Conservation (phyloP, 2,329 filamentous ascomycete genomes). For the Rhynchosporium secalis region DNA sequence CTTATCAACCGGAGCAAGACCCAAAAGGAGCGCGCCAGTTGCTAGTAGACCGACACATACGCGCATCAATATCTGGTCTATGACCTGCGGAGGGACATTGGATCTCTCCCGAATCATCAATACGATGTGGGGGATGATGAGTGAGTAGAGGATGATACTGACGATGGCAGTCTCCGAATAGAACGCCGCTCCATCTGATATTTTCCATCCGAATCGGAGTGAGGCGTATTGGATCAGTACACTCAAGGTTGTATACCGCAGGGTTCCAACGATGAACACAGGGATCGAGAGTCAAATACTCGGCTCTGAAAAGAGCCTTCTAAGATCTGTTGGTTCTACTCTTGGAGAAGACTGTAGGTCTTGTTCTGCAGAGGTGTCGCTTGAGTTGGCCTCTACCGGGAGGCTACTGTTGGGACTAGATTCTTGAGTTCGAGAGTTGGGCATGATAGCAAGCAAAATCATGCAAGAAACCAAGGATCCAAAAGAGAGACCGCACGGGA, state of each 20-base stretch:
- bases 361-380: neutral
- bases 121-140: constrained; percentile 32
- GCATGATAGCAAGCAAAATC: constrained; percentile 31
- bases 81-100: constrained; percentile 25
- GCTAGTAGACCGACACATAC: constrained; percentile 33
- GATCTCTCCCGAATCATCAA: constrained; percentile 27
- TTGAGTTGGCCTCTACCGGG: too few relatives aligned
- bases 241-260: constrained; percentile 37
- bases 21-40: constrained; percentile 30
- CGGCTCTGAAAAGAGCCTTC: constrained; percentile 21
- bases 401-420: too few relatives aligned
- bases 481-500: constrained; percentile 35
- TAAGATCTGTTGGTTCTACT: constrained; percentile 16
- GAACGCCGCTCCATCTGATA: constrained; percentile 37
- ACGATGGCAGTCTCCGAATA: constrained; percentile 38
- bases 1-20: constrained; percentile 33
- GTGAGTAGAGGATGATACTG: constrained; percentile 37
- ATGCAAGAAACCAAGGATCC: constrained; percentile 29
- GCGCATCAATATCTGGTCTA: constrained; percentile 35
- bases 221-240: constrained; percentile 39
- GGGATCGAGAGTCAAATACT: constrained; percentile 34
- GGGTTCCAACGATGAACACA: constrained; percentile 37
- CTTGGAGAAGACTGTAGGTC: neutral
- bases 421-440: constrained; percentile 17
- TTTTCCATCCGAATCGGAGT: constrained; percentile 33